Evolutionary conservation across 1,284 basidiomycete species (phyloP), one percentile per base, ranked within the genome.

Genomic region (Xerocomus minutiporus): DNA sequence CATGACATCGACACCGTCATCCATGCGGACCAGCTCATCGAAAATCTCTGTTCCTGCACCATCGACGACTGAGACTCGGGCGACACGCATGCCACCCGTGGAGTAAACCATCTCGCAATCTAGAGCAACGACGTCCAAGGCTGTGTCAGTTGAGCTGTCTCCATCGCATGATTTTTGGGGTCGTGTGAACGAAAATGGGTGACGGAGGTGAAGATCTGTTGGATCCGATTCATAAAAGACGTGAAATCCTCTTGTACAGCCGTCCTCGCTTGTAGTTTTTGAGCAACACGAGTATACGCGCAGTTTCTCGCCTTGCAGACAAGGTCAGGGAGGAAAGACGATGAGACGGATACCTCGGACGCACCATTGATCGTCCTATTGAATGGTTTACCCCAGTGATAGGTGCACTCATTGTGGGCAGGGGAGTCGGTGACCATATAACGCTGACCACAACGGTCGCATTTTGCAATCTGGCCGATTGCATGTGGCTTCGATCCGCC

Each of bases 51-150:
- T 71, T 0, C 91, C 93, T 1, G 77, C 68, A 8, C 84, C 83
- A 61, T 94, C 87, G 1, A 97, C 83, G 4, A 94, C 80, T 0
- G 93, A 95, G 1, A 95, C 84, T 6, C 94, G 81, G 4, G 92
- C 94, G 7, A 95, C 81, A 25, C 86, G 83, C 75, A 91, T 82
- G 0, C 94, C 94, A 5, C 87, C 88, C 0, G 93, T 94, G 0
- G 91, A 91, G 71, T 92, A 93, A 26, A 95, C 79, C 89, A 97
- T 93, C 69, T 97, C 94, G 66, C 90, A 95, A 68, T 96, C 93
- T 48, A 96, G 72, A 0, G 88, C 90, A 6, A 86, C 87, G 2
- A 93, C 80, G 50, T 91, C 88, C 31, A 90, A 69, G 3, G 78
- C 72, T 1, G 75, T 74, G 53, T 73, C 71, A 4, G 57, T 56